These are phyloP conservation scores for Cyberlindnera euphorbiiphila DNA, from an alignment of 805 yeast genomes.

Conservation along the genomic window DNA sequence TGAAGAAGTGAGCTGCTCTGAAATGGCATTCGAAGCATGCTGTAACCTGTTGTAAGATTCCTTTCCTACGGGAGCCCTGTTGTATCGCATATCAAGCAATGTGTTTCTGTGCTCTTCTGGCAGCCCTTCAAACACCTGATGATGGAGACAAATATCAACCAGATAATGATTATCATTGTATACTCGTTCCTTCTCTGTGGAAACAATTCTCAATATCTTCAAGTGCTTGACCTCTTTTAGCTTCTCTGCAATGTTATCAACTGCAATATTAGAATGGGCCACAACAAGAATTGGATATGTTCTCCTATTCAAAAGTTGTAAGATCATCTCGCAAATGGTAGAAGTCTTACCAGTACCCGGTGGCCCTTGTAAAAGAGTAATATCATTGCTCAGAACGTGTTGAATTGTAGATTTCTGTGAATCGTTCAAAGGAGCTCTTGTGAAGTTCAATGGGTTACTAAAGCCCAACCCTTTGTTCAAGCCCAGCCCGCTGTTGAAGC, in stretches of 20 bases:
- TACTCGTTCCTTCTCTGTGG: conserved; percentile 58
- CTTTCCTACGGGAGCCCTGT: conserved; percentile 39
- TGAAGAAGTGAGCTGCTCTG: conserved; percentile 52
- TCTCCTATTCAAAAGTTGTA: conserved; percentile 51
- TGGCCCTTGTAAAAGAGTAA: conserved; percentile 70
- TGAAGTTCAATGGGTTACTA: conserved; percentile 47
- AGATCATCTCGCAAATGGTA: conserved; percentile 59
- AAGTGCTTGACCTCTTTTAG: conserved; percentile 48
- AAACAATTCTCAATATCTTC: conserved; percentile 51
- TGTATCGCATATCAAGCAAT: conserved; percentile 39
- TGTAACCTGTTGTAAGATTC: conserved; percentile 48
- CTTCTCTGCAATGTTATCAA: conserved; percentile 73
- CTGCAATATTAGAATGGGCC: conserved; percentile 73
- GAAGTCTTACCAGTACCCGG: conserved; percentile 84
- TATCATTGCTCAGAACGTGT: conserved; percentile 29
- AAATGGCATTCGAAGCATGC: conserved; percentile 39
- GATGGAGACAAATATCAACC: conserved; percentile 59
- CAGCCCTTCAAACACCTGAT: conserved; percentile 48
- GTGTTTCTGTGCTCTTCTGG: conserved; percentile 42
- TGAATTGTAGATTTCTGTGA: conserved; percentile 51
- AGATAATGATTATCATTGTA: conserved; percentile 57
- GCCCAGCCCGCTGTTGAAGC: too few relatives aligned
- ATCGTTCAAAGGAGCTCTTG: conserved; percentile 46
- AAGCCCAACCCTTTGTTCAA: too few relatives aligned
- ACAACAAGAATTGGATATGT: conserved; percentile 66